These are phyloP conservation scores for Viola pubescens DNA, from an alignment of 441 rosid species.

Conservation along the genomic window DNA sequence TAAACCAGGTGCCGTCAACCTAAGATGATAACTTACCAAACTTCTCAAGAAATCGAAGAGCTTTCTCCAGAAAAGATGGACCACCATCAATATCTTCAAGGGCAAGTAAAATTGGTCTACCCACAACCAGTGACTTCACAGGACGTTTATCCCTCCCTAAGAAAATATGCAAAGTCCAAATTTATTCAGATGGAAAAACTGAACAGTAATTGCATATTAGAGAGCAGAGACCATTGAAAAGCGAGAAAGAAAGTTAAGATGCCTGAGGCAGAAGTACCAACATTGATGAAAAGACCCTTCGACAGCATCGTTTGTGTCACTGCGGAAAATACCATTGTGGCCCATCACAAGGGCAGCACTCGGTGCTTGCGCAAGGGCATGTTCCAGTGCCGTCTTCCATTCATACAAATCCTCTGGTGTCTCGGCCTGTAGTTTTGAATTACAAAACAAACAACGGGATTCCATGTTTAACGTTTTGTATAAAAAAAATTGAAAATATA, in stretches of 20 bases:
- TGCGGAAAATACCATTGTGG: constrained; percentile 78
- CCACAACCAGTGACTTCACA: constrained; percentile 89
- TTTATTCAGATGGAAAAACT: constrained; percentile 1
- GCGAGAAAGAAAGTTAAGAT: constrained; percentile 2
- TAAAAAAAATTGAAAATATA: no score
- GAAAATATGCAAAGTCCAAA: constrained; percentile 7
- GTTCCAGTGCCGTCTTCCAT: constrained; percentile 94
- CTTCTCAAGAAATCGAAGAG: constrained; percentile 86
- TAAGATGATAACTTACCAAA: constrained; percentile 50
- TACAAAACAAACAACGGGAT: constrained; percentile 7
- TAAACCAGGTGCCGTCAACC: background rate
- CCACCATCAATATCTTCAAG: constrained; percentile 98
- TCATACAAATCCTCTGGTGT: constrained; percentile 85
- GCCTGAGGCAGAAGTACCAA: constrained; percentile 27
- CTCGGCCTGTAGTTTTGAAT: constrained; percentile 63
- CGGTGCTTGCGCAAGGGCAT: constrained; percentile 92
- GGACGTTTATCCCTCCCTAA: constrained; percentile 91
- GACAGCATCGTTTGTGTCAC: constrained; percentile 56
- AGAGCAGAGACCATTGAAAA: background rate
- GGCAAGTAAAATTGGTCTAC: constrained; percentile 98
- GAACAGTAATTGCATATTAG: constrained; percentile 9
- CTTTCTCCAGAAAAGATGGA: constrained; percentile 98
- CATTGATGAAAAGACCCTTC: constrained; percentile 83
- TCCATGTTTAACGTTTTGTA: background rate
- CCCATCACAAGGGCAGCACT: constrained; percentile 98